phyloP scores from a whole-genome alignment of 2,329 filamentous ascomycete species.

The Sclerotinia nivalis region DNA sequence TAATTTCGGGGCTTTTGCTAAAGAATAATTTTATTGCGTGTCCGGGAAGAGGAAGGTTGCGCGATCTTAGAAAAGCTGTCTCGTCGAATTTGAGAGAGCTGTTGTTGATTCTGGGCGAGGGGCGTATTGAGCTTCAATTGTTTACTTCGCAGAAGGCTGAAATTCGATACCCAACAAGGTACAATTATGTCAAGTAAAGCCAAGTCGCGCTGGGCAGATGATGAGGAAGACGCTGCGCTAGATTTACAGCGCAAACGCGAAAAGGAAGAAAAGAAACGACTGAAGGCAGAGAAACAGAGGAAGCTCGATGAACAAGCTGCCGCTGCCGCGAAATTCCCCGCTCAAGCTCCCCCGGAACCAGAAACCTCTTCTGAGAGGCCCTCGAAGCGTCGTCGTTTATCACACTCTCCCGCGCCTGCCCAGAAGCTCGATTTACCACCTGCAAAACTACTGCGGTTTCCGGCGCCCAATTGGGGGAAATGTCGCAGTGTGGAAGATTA shows the following conservation, averaged over 20 bases:
- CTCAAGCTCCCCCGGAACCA: slow-evolving; percentile 41
- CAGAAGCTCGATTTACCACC: slow-evolving; percentile 43
- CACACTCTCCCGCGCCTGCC: slow-evolving; percentile 33
- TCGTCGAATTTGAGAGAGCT: neutral
- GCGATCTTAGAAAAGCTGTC: neutral
- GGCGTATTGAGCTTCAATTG: slow-evolving; percentile 3
- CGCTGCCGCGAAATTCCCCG: slow-evolving; percentile 40
- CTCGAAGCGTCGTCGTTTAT: slow-evolving; percentile 61
- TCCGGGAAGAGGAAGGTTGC: neutral
- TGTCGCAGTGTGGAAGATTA: slow-evolving; percentile 83
- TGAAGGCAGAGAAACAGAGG: slow-evolving; percentile 79
- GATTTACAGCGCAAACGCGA: slow-evolving; percentile 73
- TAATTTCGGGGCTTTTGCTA: neutral
- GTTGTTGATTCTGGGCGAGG: neutral
- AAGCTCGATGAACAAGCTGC: slow-evolving; percentile 55
- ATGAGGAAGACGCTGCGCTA: slow-evolving; percentile 75
- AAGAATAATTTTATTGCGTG: neutral
- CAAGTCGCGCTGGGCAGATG: slow-evolving; percentile 81
- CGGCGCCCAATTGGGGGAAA: slow-evolving; percentile 64
- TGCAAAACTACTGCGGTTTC: slow-evolving; percentile 69
- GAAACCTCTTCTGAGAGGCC: slow-evolving; percentile 51
- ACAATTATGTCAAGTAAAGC: slow-evolving; percentile 27
- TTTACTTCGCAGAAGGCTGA: neutral
- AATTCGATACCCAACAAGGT: neutral
- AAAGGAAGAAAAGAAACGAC: slow-evolving; percentile 85